Evolutionary conservation across 441 rosid genomes (phyloP).

Genomic region (Populus hybrid): DNA sequence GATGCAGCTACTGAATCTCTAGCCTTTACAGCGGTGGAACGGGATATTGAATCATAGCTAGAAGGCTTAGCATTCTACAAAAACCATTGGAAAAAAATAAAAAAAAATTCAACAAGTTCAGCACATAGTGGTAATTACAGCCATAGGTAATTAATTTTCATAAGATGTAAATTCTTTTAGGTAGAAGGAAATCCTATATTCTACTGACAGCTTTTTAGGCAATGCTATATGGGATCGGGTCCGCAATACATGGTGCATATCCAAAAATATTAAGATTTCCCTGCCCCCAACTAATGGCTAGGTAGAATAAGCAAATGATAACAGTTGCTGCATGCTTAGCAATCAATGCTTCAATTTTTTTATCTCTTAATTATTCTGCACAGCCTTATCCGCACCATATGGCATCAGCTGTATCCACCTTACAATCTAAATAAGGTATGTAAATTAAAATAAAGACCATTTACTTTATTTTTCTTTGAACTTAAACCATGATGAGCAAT

Average conservation of each 20-base stretch:
- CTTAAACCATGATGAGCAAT: not conserved
- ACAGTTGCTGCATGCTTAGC: not conserved
- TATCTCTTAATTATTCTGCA: not conserved
- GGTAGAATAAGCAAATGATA: not conserved
- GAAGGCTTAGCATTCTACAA: slow-evolving; percentile 59
- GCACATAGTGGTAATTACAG: not conserved
- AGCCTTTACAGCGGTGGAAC: slow-evolving; percentile 41
- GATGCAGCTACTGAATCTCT: slow-evolving; percentile 42
- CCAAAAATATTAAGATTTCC: not conserved
- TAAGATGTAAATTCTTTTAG: not conserved
- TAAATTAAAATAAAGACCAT: not conserved
- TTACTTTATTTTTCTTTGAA: not conserved
- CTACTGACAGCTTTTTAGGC: not conserved
- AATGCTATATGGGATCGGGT: not conserved
- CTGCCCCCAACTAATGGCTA: not conserved
- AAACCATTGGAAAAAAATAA: slow-evolving; percentile 20
- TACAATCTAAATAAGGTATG: not conserved
- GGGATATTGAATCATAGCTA: slow-evolving; percentile 61
- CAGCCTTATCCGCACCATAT: not conserved
- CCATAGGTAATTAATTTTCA: not conserved
- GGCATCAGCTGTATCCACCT: not conserved
- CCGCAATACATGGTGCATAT: not conserved
- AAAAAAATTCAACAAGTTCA: not conserved
- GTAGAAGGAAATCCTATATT: not conserved
- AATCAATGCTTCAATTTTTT: not conserved